A percentile compares a stretch with the other conserved stretches of the same genome.
Evolutionary conservation across 805 yeast genomes (phyloP).

Genomic region (Millerago galiae): DNA sequence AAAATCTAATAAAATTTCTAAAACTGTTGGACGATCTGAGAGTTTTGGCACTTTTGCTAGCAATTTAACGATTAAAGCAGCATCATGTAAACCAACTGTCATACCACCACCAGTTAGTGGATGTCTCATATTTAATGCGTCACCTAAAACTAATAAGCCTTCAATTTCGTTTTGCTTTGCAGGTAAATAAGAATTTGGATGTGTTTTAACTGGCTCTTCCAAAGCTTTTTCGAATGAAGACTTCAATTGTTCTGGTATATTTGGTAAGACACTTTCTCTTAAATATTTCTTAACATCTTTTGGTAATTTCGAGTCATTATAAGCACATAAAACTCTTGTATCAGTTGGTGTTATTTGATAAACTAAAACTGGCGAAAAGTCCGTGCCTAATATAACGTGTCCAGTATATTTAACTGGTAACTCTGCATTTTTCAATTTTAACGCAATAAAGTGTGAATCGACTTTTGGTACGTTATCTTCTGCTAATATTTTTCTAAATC

Average conservation of each 20-base stretch:
- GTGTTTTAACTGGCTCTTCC: constrained; percentile 56
- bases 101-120: constrained; percentile 99
- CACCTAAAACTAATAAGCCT: constrained; percentile 84
- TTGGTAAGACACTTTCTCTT: constrained; percentile 51
- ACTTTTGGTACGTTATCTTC: constrained; percentile 57
- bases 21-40: constrained; percentile 48
- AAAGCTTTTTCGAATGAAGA: constrained; percentile 70
- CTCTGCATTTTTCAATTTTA: constrained; percentile 67
- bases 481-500: constrained; percentile 71
- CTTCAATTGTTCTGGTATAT: constrained; percentile 55
- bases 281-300: constrained; percentile 60
- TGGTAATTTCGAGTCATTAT: constrained; percentile 69
- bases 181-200: constrained; percentile 91
- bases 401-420: constrained; percentile 75
- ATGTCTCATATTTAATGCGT: constrained; percentile 94
- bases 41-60: constrained; percentile 51
- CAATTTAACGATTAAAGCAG: constrained; percentile 57
- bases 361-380: constrained; percentile 80
- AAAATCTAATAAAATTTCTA: constrained; percentile 55
- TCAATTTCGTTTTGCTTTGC: constrained; percentile 65
- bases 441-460: constrained; percentile 83
- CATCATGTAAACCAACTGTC: constrained; percentile 94
- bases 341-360: constrained; percentile 82
- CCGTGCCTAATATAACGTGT: constrained; percentile 75
- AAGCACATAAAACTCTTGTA: constrained; percentile 86